Conservation (phyloP, 805 yeast genomes). For the Candida tammaniensis region DNA sequence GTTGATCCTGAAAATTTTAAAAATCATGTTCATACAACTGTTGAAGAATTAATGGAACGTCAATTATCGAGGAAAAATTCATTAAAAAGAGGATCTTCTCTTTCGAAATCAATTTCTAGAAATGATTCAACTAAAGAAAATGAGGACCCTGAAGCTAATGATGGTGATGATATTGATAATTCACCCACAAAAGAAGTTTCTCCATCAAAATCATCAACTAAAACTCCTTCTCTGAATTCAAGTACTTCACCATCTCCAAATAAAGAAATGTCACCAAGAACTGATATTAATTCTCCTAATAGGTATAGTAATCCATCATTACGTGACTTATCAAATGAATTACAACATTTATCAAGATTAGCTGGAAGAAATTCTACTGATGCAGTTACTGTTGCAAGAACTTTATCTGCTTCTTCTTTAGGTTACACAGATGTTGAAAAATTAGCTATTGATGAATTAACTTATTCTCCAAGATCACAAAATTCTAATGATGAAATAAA, state of each 20-base stretch:
- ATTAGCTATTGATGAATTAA: slow-evolving; percentile 36
- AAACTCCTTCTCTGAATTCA: slow-evolving; percentile 2
- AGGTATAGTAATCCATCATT: slow-evolving; percentile 56
- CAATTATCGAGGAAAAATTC: slow-evolving; percentile 25
- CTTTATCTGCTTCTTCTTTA: slow-evolving; percentile 67
- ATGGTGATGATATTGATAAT: too few species aligned
- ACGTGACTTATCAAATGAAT: slow-evolving; percentile 69
- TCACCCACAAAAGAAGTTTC: slow-evolving; percentile 2
- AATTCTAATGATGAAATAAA: slow-evolving; percentile 22
- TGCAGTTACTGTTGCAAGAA: slow-evolving; percentile 79
- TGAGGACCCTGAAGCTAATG: slow-evolving; percentile 1
- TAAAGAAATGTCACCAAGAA: slow-evolving; percentile 6
- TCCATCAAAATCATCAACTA: slow-evolving; percentile 1
- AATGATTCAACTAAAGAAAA: slow-evolving; percentile 11
- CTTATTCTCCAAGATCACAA: slow-evolving; percentile 17
- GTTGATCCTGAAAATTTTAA: slow-evolving; percentile 88
- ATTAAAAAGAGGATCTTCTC: slow-evolving; percentile 22
- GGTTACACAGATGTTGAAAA: slow-evolving; percentile 54
- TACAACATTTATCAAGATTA: slow-evolving; percentile 67
- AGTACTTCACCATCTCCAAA: neutral
- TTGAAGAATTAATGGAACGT: slow-evolving; percentile 48
- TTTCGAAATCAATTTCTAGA: slow-evolving; percentile 17
- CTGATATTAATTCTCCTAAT: slow-evolving; percentile 2
- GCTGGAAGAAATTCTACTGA: slow-evolving; percentile 80
- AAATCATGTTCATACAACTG: slow-evolving; percentile 61